phyloP scores from a whole-genome alignment of 2,329 filamentous ascomycete genomes.

The Apiospora kogelbergensis region DNA sequence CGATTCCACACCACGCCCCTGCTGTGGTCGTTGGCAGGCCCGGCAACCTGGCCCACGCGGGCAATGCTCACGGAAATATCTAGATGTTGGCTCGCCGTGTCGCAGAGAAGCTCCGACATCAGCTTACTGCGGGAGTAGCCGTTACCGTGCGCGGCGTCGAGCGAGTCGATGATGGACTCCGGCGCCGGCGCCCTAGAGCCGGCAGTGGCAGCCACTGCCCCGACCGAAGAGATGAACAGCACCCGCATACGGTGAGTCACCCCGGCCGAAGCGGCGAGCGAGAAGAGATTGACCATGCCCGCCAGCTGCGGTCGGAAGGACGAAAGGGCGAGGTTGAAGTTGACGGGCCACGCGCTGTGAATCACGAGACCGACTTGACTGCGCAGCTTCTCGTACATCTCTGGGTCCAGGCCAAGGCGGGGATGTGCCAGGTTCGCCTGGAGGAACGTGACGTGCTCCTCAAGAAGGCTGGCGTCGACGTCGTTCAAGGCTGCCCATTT shows the following conservation, averaged over 20 bases:
- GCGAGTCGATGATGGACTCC: background rate
- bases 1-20: conserved; percentile 32
- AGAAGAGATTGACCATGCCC: conserved; percentile 21
- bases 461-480: background rate
- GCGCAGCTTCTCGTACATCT: conserved; percentile 17
- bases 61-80: conserved; percentile 20
- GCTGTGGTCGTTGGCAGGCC: conserved; percentile 3
- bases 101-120: conserved; percentile 27
- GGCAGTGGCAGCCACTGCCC: background rate
- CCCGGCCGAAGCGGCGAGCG: conserved; percentile 11
- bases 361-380: conserved; percentile 19
- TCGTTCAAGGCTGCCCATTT: conserved; percentile 12
- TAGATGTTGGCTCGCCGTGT: conserved; percentile 19
- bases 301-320: conserved; percentile 23
- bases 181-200: background rate
- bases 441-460: conserved; percentile 23
- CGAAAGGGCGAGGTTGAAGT: conserved; percentile 23
- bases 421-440: conserved; percentile 20
- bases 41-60: conserved; percentile 31
- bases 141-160: conserved; percentile 10
- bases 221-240: conserved; percentile 1
- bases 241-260: background rate
- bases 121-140: conserved; percentile 31
- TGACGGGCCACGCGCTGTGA: conserved; percentile 26
- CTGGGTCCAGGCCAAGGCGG: conserved; percentile 18